A percentile compares a stretch with the other conserved stretches of the same genome.
Evolutionary conservation across 2,329 filamentous ascomycete genomes (phyloP).

Genomic region (Aspergillus brasiliensis): DNA sequence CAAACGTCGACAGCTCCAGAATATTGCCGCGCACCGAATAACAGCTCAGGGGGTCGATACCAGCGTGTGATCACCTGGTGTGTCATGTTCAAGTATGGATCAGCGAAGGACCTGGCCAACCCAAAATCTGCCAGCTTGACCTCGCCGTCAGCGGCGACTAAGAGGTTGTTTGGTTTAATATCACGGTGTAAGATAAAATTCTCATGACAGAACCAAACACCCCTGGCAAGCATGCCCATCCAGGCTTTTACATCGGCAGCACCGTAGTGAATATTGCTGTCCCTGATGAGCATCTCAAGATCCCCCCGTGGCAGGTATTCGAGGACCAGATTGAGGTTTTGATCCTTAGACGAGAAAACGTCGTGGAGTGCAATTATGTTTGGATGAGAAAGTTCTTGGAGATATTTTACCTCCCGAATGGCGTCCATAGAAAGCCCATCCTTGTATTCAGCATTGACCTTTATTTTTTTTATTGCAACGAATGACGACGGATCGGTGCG

Average conservation of each 20-base stretch:
- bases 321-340: conserved; percentile 93
- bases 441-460: conserved; percentile 63
- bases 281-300: conserved; percentile 90
- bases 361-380: conserved; percentile 93
- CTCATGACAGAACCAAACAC: conserved; percentile 95
- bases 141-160: conserved; percentile 89
- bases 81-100: conserved; percentile 88
- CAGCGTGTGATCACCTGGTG: conserved; percentile 93
- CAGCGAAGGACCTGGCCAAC: conserved; percentile 84
- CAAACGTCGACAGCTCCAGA: conserved; percentile 89
- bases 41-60: conserved; percentile 92
- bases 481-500: conserved; percentile 69
- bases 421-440: conserved; percentile 94
- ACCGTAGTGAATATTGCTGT: conserved; percentile 79
- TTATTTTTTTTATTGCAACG: conserved; percentile 68
- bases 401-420: conserved; percentile 90
- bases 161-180: conserved; percentile 97
- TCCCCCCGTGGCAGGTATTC: conserved; percentile 94
- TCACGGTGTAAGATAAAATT: conserved; percentile 93
- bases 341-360: conserved; percentile 93
- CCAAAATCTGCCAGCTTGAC: conserved; percentile 98
- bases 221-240: conserved; percentile 96
- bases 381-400: conserved; percentile 90
- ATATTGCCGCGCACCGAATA: conserved; percentile 89
- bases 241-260: conserved; percentile 93